A percentile compares a stretch with the other conserved stretches of the same genome.
Conservation (phyloP, 192 early-diverging fungal species). For the Coemansia sp. region DNA sequence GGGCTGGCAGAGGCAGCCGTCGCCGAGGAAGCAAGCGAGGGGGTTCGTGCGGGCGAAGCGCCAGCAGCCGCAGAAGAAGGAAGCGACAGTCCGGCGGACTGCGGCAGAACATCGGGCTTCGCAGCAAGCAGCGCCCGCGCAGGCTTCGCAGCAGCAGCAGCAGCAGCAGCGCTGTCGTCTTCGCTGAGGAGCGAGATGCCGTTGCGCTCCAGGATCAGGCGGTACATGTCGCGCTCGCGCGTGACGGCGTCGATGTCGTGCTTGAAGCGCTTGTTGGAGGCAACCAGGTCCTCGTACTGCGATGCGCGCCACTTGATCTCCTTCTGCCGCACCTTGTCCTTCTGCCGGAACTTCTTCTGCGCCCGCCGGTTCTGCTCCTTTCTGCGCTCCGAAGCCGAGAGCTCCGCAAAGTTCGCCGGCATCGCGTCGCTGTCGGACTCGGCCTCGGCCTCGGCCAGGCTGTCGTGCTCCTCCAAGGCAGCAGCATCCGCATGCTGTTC, state of each 20-base stretch:
- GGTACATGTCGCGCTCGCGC: conserved; percentile 49
- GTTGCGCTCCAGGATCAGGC: conserved; percentile 36
- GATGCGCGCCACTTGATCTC: conserved; percentile 55
- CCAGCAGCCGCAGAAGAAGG: background rate
- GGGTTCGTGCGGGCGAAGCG: background rate
- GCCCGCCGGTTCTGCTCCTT: conserved; percentile 57
- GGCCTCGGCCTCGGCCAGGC: background rate
- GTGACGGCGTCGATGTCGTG: conserved; percentile 41
- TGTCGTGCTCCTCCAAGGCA: conserved; percentile 17
- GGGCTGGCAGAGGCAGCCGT: conserved; percentile 26
- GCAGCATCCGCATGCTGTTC: background rate
- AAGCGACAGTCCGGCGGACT: background rate
- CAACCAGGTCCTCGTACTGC: conserved; percentile 53
- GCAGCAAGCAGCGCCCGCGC: background rate
- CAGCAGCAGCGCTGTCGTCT: conserved; percentile 1
- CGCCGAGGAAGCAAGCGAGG: conserved; percentile 1
- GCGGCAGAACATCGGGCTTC: no score
- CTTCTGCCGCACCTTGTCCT: conserved; percentile 58
- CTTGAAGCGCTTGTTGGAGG: conserved; percentile 53
- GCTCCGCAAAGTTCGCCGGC: conserved; percentile 17
- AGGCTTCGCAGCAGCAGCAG: background rate
- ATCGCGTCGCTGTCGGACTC: conserved; percentile 24
- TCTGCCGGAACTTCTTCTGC: conserved; percentile 56
- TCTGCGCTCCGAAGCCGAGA: conserved; percentile 48
- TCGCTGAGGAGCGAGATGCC: conserved; percentile 27